Percentiles rank a stretch among this genome's conserved stretches.
These are phyloP conservation scores for Leccinum ochraceum DNA, from an alignment of 768 basidiomycete species.

Conservation along the genomic window DNA sequence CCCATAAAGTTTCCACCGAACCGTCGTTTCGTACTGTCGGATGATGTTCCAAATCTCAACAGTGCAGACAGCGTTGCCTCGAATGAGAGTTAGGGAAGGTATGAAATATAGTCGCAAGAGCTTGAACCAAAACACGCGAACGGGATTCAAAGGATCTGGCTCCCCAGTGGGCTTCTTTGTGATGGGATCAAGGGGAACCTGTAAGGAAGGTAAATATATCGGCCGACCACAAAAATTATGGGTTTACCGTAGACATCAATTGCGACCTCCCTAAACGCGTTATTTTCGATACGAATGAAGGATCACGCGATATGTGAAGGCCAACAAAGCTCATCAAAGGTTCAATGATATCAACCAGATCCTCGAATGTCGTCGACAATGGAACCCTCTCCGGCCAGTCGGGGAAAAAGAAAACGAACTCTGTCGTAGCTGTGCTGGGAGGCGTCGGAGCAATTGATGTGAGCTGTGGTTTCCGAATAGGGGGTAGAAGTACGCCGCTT, in stretches of 20 bases:
- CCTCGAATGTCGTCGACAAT: conserved; percentile 59
- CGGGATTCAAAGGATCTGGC: conserved; percentile 56
- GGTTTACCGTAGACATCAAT: conserved; percentile 52
- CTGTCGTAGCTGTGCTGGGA: conserved; percentile 68
- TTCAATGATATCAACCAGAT: conserved; percentile 73
- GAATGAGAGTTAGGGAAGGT: conserved; percentile 83
- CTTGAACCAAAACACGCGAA: conserved; percentile 82
- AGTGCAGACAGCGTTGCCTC: conserved; percentile 84
- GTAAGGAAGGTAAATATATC: conserved; percentile 10
- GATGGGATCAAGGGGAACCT: conserved; percentile 55
- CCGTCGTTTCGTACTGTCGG: conserved; percentile 70
- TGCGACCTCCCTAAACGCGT: conserved; percentile 74
- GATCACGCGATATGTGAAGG: conserved; percentile 77
- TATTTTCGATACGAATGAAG: conserved; percentile 76
- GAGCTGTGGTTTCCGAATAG: conserved; percentile 62
- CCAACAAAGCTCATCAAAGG: conserved; percentile 81
- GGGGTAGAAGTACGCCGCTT: conserved; percentile 51
- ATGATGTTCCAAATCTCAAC: conserved; percentile 94
- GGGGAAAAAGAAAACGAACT: conserved; percentile 91
- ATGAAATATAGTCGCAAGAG: conserved; percentile 79
- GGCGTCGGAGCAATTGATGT: conserved; percentile 81
- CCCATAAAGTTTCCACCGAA: conserved; percentile 91
- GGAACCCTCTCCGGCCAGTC: conserved; percentile 77
- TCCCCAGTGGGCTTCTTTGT: conserved; percentile 61
- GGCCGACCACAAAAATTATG: background rate